These are phyloP conservation scores for Cordyceps militaris DNA, from an alignment of 2,329 filamentous ascomycete species.

Conservation along the genomic window DNA sequence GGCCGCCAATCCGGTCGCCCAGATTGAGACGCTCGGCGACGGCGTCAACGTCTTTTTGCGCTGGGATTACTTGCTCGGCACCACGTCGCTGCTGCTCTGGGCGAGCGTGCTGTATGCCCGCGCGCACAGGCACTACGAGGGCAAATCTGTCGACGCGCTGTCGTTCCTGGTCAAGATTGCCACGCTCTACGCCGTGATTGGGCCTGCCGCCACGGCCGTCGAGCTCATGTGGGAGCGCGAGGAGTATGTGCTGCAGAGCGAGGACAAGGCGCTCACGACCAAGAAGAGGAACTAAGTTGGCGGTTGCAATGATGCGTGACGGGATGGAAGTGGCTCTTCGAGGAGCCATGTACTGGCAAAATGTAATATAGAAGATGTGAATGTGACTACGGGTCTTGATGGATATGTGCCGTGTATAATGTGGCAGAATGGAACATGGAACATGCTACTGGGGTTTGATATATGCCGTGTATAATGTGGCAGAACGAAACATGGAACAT, in stretches of 20 bases:
- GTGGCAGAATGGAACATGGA: too few relatives aligned
- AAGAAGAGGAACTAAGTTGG: constrained; percentile 7
- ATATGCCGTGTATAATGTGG: too few relatives aligned
- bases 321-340: too few relatives aligned
- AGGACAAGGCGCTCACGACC: background rate
- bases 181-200: constrained; percentile 12
- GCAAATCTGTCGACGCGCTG: background rate
- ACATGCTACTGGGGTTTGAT: too few relatives aligned
- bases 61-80: constrained; percentile 18
- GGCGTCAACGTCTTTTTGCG: constrained; percentile 16
- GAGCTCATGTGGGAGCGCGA: constrained; percentile 20
- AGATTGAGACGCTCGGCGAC: constrained; percentile 15
- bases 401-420: too few relatives aligned
- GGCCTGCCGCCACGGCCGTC: constrained; percentile 16
- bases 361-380: too few relatives aligned
- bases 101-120: constrained; percentile 13
- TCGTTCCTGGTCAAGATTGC: constrained; percentile 4
- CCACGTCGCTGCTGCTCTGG: constrained; percentile 16
- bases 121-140: constrained; percentile 10
- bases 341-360: too few relatives aligned
- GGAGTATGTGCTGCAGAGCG: constrained; percentile 14
- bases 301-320: background rate
- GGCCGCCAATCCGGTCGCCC: constrained; percentile 5
- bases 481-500: background rate
- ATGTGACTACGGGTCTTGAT: too few relatives aligned